Base-by-base conservation (phyloP, 108 stramenopile genomes). In the Nitzschia sp. region DNA sequence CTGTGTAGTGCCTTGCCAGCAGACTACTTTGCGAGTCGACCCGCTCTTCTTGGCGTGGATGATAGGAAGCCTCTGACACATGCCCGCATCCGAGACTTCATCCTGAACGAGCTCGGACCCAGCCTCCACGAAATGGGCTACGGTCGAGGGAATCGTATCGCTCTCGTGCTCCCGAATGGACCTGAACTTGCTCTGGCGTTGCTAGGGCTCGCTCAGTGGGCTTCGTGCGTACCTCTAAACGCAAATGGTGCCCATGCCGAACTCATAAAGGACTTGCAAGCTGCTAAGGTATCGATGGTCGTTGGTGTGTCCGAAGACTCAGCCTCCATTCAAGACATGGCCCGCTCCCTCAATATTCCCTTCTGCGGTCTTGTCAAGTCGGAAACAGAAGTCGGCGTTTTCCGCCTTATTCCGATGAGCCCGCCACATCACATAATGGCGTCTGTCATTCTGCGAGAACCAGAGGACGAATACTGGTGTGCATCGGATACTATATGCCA, bases 101-200 rank as follows among this genome's bases (percentile, higher is more conserved):
- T 63, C 55, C 30, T 72, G 0, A 21, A 58, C 1, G 69, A 76
- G 17, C 64, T 79, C 35, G 80, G 84, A 4, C 59, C 69, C 2
- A 30, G 46, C 0, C 45, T 85, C n/a, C 80, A 81, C 30, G 41
- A 27, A 26, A 23, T 76, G 44, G 80, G 80, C 8, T 52, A 73
- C 29, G 84, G 84, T 11, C 41, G 63, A 4, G 75, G 78, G 1
- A 30, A 79, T 36, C 77, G 80, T 16, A 61, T 85, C 1, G 84
- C 84, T 16, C 31, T 85, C 27, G 75, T 81, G 5, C 53, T 85
- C 34, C 84, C 84, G 27, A 85, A 85, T 76, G 84, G 84, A 52
- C 80, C 80, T 3, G 78, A 76, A 59, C 29, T 85, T 26, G 84
- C 84, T 19, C 45, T 85, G 25, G 66, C 75, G 1, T 71, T 85